Evolutionary conservation across 179 eudicot species (phyloP), one percentile per base, ranked within the genome.

Genomic region (Amaranthus tricolor): DNA sequence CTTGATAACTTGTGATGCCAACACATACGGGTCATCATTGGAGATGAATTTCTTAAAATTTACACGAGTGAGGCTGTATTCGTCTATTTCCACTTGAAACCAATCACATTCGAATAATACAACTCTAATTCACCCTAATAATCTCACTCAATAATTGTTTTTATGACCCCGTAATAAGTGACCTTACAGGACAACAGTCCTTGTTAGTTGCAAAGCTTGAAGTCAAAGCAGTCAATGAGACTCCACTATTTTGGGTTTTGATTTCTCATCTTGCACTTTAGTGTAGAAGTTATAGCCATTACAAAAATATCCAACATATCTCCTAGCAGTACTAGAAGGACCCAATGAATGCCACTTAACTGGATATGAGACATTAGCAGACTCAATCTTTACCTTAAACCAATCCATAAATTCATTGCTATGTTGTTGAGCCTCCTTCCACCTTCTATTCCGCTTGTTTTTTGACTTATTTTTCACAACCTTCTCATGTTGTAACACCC

Each of bases 401-500:
- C 69, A 65, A 65, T 45, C 69, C 69, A 47, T 65, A 6, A 65
- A 44, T 15, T 65, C 69, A 43, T 14, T 17, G 20, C 31, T 65
- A 44, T 45, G 52, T n/a, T n/a, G 21, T 45, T 65, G 68, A 15
- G 68, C 68, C 9, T 45, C 51, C 9, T 17, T 65, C 71, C 43
- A 67, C 31, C 7, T 50, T 48, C 55, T 50, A 12, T 51, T 67
- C 11, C 56, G 70, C 56, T 7, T 67, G n/a, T 50, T 45, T 51
- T 6, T 68, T 1, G 71, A 20, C 44, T 20, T 50, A 12, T 51
- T 68, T 68, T 51, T 49, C 11, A 68, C 57, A 19, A 21, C 0
- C 17, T 68, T 58, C 9, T 68, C 57, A 20, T 68, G 71, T 24
- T 68, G n/a, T n/a, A n/a, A n/a, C n/a, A n/a, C n/a, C n/a, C n/a